Conservation (phyloP, 495 filamentous ascomycete genomes). For the Hypomontagnella monticulosa region DNA sequence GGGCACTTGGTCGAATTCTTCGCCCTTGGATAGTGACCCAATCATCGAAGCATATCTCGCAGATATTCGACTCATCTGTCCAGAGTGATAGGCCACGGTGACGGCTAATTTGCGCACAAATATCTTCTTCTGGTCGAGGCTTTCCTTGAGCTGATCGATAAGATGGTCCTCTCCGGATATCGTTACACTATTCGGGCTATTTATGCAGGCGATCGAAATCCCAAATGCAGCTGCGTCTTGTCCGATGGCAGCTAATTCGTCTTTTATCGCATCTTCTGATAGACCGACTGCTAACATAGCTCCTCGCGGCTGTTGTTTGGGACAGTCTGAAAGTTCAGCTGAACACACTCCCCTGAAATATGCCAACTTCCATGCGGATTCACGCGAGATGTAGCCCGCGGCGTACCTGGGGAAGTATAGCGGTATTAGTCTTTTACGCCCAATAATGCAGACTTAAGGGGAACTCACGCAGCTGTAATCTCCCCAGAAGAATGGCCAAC, state of each 20-base stretch:
- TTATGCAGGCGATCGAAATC: conserved; percentile 55
- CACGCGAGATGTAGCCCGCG: conserved; percentile 47
- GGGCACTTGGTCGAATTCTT: conserved; percentile 10
- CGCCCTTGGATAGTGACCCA: conserved; percentile 10
- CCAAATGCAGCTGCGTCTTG: conserved; percentile 12
- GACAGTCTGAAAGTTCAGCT: conserved; percentile 7
- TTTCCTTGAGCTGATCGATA: conserved; percentile 46
- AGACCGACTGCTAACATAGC: conserved; percentile 55
- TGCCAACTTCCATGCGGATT: conserved; percentile 56
- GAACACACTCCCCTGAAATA: conserved; percentile 45
- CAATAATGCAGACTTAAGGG: background rate
- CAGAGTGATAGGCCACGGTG: conserved; percentile 53
- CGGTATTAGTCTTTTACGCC: background rate
- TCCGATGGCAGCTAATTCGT: conserved; percentile 20
- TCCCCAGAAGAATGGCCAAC: conserved; percentile 70
- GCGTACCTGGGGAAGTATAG: conserved; percentile 45
- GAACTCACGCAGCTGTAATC: conserved; percentile 54
- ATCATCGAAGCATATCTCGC: conserved; percentile 44
- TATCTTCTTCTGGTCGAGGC: conserved; percentile 35
- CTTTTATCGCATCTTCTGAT: conserved; percentile 7
- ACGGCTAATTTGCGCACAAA: conserved; percentile 54
- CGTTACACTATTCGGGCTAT: conserved; percentile 55
- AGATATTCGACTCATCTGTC: conserved; percentile 47
- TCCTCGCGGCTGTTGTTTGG: conserved; percentile 2
- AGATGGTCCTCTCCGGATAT: conserved; percentile 47